These are phyloP conservation scores for Rhizoclosmatium sp. DNA, from an alignment of 192 early-diverging fungal genomes.

Conservation along the genomic window DNA sequence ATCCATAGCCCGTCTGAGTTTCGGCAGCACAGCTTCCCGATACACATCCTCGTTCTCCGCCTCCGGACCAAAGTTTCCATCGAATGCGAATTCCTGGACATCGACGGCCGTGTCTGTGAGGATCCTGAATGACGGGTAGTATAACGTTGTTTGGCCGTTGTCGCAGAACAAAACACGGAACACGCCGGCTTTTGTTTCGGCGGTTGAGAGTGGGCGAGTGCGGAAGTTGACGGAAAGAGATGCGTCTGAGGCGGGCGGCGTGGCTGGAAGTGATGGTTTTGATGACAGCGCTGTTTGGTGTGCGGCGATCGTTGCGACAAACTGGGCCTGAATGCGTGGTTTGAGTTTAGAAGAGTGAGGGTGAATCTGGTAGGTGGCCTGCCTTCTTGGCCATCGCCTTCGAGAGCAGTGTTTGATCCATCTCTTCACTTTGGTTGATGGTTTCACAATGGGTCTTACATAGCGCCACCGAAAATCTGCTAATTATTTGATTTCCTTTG, in stretches of 20 bases:
- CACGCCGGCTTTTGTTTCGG: conserved; percentile 8
- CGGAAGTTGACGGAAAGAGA: conserved; percentile 19
- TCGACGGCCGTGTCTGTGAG: conserved; percentile 23
- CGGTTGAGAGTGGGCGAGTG: conserved; percentile 10
- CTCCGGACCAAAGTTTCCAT: not conserved
- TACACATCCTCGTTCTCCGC: conserved; percentile 29
- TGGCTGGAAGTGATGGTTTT: too few species aligned
- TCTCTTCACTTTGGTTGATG: not conserved
- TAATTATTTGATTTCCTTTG: too few species aligned
- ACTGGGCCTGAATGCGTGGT: not conserved
- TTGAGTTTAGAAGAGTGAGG: not conserved
- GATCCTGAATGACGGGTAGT: conserved; percentile 28
- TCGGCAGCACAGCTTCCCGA: conserved; percentile 18
- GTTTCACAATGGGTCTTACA: too few species aligned
- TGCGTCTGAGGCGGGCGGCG: not conserved
- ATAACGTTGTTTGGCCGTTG: conserved; percentile 8
- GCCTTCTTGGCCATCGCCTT: conserved; percentile 26
- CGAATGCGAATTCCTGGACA: conserved; percentile 27
- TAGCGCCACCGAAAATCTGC: too few species aligned
- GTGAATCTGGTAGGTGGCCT: not conserved
- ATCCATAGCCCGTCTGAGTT: conserved; percentile 18
- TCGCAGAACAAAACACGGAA: conserved; percentile 27
- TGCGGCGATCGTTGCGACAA: conserved; percentile 9
- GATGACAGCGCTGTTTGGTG: conserved; percentile 2
- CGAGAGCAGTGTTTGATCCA: conserved; percentile 5